A percentile compares a stretch with the other conserved stretches of the same genome.
Evolutionary conservation across 768 basidiomycete genomes (phyloP).

Genomic region (Hortiboletus campestris): DNA sequence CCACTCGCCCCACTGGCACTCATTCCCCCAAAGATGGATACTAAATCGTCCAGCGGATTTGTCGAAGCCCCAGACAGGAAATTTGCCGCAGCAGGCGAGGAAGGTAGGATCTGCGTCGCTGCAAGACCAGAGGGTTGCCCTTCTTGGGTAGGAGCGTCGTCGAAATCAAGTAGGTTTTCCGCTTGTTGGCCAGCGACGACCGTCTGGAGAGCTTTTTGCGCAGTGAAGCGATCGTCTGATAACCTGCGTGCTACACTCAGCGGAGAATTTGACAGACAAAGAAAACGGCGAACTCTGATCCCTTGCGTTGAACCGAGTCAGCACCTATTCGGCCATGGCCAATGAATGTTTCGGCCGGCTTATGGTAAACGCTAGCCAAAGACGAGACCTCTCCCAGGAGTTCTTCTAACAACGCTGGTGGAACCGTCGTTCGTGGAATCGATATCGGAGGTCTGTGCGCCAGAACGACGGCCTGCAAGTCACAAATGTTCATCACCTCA

Average conservation of each 20-base stretch:
- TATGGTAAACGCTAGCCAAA: slow-evolving; percentile 95
- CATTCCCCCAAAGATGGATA: slow-evolving; percentile 81
- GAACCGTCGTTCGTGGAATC: slow-evolving; percentile 86
- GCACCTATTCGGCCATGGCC: slow-evolving; percentile 87
- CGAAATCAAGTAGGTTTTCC: slow-evolving; percentile 94
- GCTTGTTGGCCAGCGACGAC: slow-evolving; percentile 89
- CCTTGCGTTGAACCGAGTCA: slow-evolving; percentile 69
- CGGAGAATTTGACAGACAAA: not conserved
- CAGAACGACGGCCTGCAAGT: slow-evolving; percentile 75
- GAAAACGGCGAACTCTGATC: slow-evolving; percentile 48
- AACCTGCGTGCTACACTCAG: slow-evolving; percentile 35
- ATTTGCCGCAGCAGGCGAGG: slow-evolving; percentile 71
- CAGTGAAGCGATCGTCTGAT: slow-evolving; percentile 67
- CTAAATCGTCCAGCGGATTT: slow-evolving; percentile 91
- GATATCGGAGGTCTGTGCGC: slow-evolving; percentile 92
- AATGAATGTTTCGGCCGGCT: slow-evolving; percentile 93
- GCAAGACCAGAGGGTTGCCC: slow-evolving; percentile 70
- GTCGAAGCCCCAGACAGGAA: slow-evolving; percentile 76
- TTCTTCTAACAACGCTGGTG: slow-evolving; percentile 86
- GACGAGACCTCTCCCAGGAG: slow-evolving; percentile 86
- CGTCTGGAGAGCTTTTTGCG: slow-evolving; percentile 84
- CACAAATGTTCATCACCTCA: not conserved
- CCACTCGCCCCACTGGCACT: slow-evolving; percentile 27
- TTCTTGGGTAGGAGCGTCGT: slow-evolving; percentile 61
- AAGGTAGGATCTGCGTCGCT: slow-evolving; percentile 69